Evolutionary conservation across 345 rosid species (phyloP), one percentile per base, ranked within the genome.

Genomic region (Kandelia obovata): DNA sequence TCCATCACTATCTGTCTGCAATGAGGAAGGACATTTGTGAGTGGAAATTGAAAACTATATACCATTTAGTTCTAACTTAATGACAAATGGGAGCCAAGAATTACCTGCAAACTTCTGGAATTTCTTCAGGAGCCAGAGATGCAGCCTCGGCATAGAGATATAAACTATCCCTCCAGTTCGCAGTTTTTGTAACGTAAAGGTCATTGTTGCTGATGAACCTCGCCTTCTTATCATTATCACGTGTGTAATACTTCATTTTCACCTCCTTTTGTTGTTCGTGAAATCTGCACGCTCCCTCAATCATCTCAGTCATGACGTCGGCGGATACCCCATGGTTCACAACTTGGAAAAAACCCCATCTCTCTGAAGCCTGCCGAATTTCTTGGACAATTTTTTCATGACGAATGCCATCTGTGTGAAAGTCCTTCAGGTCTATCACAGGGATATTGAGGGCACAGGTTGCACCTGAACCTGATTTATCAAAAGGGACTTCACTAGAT

Each of bases 91-190:
- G 58, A 23, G 7, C 30, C 27, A 55, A 26, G 25, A 2, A 55
- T 55, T 55, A 71, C 81, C 83, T 69, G 77, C 80, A 69, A 4
- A 49, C 62, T 21, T 5, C 35, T 15, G 77, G 74, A 35, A 71
- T 59, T 26, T 65, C 73, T 13, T 68, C 62, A 5, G 72, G 72
- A 43, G 34, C 32, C 23, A 73, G 63, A 53, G 71, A 32, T 61
- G 66, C 69, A 0, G 77, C 74, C 4, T 61, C 74, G 65, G 61
- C 66, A 10, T 5, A 17, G 25, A 71, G 67, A 16, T 28, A 19
- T 59, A 71, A 31, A 15, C 71, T 68, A 62, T 75, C 82, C 69
- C 79, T 79, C 83, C 79, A 79, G 39, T 70, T 69, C 2, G 77
- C 82, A 39, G 64, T 34, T 62, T 59, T 72, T 16, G 77, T 17